phyloP scores from a whole-genome alignment of 257 asterid genomes.

The Marsdenia floribunda region DNA sequence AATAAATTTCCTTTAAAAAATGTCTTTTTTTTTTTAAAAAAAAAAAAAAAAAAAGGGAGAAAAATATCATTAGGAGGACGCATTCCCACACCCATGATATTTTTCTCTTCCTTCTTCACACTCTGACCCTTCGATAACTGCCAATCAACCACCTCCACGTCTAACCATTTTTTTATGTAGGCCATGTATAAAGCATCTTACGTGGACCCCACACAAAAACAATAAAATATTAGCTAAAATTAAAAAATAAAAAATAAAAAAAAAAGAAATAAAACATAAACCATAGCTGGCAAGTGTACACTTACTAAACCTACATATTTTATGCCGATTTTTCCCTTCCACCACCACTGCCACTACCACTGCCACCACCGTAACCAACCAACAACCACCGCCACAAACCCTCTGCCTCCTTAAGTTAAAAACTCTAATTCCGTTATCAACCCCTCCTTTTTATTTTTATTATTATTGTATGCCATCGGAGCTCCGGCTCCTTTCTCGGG shows the following conservation, averaged over 20 bases:
- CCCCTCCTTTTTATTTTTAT: not conserved
- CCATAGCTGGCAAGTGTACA: not conserved
- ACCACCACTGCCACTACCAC: not conserved
- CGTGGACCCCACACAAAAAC: not conserved
- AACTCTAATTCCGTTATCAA: not conserved
- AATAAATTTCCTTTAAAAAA: not conserved
- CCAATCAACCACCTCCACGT: slow-evolving; percentile 11
- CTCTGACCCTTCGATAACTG: not conserved
- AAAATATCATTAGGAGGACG: not conserved
- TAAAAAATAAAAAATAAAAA: not conserved
- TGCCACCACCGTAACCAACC: not conserved
- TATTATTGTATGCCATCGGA: slow-evolving; percentile 10
- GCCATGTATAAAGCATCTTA: not conserved
- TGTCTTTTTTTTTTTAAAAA: too few species aligned
- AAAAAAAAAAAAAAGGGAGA: not conserved
- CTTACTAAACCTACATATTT: not conserved
- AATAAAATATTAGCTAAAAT: not conserved
- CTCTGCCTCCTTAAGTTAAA: not conserved
- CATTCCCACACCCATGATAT: not conserved
- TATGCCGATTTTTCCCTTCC: not conserved
- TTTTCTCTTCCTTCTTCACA: not conserved
- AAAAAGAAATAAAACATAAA: too few species aligned
- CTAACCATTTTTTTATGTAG: slow-evolving; percentile 5
- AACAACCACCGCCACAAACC: not conserved
- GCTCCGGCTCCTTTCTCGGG: slow-evolving; percentile 33